A percentile compares a stretch with the other conserved stretches of the same genome.
These are phyloP conservation scores for Eragrostis curvula DNA, from an alignment of 176 grass and related monocot genomes.

Conservation along the genomic window DNA sequence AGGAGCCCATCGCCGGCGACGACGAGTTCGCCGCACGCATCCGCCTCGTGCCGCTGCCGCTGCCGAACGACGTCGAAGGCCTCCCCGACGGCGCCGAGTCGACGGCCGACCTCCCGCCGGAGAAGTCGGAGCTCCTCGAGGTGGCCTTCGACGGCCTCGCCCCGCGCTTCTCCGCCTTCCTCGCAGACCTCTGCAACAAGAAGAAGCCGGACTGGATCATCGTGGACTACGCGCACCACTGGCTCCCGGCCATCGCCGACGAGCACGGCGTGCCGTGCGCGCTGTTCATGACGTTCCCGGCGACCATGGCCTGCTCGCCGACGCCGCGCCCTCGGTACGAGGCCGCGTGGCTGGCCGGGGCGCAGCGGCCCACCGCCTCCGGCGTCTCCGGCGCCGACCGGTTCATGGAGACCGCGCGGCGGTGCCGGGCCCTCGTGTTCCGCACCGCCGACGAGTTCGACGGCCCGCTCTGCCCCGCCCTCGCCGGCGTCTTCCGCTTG, in stretches of 20 bases:
- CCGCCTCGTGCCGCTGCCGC: constrained; percentile 10
- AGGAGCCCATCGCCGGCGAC: not conserved
- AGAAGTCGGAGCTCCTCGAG: constrained; percentile 42
- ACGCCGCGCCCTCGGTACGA: not conserved
- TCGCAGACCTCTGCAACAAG: not conserved
- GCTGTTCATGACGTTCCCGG: constrained; percentile 6
- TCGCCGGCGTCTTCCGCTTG: constrained; percentile 1
- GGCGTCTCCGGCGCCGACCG: not conserved
- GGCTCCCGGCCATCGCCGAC: constrained; percentile 47
- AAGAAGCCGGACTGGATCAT: constrained; percentile 52
- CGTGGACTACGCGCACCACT: constrained; percentile 44
- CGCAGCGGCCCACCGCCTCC: not conserved
- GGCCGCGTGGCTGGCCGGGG: not conserved
- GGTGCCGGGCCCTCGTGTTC: not conserved
- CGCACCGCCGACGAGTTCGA: constrained; percentile 42
- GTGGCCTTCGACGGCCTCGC: not conserved
- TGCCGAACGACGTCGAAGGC: constrained; percentile 4
- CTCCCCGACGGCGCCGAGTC: constrained; percentile 35
- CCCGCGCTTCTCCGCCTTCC: constrained; percentile 7
- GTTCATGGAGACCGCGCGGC: not conserved
- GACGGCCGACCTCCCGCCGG: constrained; percentile 36
- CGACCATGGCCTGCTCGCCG: not conserved
- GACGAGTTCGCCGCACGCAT: constrained; percentile 7
- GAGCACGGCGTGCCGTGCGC: constrained; percentile 15
- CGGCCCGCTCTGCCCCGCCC: not conserved